Evolutionary conservation across 1,284 basidiomycete species (phyloP).

Genomic region (Ganoderma leucocontextum): DNA sequence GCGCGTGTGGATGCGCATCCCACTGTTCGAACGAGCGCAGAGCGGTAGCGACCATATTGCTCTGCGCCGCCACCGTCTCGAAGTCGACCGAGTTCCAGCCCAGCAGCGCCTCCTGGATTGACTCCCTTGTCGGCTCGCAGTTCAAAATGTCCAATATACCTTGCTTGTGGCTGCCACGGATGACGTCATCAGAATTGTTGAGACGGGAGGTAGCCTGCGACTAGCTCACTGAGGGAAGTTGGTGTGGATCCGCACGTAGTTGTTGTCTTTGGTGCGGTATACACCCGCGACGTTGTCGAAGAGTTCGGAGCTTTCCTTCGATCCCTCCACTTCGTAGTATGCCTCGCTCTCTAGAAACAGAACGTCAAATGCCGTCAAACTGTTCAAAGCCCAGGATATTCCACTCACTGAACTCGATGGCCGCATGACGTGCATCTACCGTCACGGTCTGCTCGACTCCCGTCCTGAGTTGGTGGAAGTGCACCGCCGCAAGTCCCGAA

Average conservation of each 20-base stretch:
- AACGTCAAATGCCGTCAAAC: not conserved
- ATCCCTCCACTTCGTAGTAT: conserved; percentile 57
- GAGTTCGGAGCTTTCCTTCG: conserved; percentile 42
- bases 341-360: conserved; percentile 54
- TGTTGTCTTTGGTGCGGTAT: conserved; percentile 59
- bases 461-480: conserved; percentile 58
- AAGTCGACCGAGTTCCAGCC: conserved; percentile 59
- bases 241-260: conserved; percentile 65
- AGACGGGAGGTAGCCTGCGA: not conserved
- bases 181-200: not conserved
- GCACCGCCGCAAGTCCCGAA: conserved; percentile 59
- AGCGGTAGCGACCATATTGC: conserved; percentile 62
- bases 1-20: conserved; percentile 58
- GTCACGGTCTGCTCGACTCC: conserved; percentile 56
- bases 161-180: conserved; percentile 53
- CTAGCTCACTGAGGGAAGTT: conserved; percentile 67
- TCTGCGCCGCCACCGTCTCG: conserved; percentile 56
- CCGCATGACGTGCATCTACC: conserved; percentile 65
- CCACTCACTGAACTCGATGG: conserved; percentile 62
- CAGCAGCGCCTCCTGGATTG: conserved; percentile 51
- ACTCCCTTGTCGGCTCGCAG: conserved; percentile 46
- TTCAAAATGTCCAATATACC: conserved; percentile 58
- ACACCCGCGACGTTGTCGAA: conserved; percentile 64
- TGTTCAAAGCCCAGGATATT: not conserved
- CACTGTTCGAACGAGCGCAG: conserved; percentile 59